phyloP scores from a whole-genome alignment of 495 filamentous ascomycete genomes.

The Tuber calosporum region DNA sequence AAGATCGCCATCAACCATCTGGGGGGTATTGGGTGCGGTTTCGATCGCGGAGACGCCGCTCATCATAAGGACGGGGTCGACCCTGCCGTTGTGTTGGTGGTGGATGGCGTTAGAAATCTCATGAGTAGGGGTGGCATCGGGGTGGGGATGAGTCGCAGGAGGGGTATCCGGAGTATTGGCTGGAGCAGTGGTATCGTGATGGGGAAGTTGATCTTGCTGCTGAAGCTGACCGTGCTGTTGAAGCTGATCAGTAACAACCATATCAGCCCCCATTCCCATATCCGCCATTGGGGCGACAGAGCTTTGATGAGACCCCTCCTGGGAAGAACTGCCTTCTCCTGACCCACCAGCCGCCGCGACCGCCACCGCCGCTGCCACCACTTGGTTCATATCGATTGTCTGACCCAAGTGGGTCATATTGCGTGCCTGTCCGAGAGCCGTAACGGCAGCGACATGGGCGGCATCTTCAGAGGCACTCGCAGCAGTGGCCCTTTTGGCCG shows the following conservation, averaged over 20 bases:
- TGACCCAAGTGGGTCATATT: conserved; percentile 23
- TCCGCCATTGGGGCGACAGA: conserved; percentile 28
- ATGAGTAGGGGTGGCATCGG: neutral
- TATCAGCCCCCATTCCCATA: conserved; percentile 34
- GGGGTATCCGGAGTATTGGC: neutral
- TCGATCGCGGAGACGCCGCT: neutral
- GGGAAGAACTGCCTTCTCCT: conserved; percentile 43
- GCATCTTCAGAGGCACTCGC: conserved; percentile 38
- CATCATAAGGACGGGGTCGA: conserved; percentile 27
- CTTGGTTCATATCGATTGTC: conserved; percentile 36
- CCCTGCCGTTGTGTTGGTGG: conserved; percentile 1
- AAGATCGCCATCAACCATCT: neutral
- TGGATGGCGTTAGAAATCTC: neutral
- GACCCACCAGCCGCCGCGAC: conserved; percentile 42
- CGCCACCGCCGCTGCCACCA: conserved; percentile 25
- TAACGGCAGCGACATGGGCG: conserved; percentile 38
- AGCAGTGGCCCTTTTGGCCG: conserved; percentile 56
- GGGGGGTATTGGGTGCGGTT: neutral
- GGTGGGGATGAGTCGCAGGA: neutral
- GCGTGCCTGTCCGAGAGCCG: conserved; percentile 29
- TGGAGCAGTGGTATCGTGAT: neutral
- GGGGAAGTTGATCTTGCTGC: conserved; percentile 6
- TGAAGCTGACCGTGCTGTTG: conserved; percentile 21
- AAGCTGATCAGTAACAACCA: conserved; percentile 17
- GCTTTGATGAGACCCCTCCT: conserved; percentile 19